phyloP scores from a whole-genome alignment of 1,284 basidiomycete species.

The Fomitopsis betulina region DNA sequence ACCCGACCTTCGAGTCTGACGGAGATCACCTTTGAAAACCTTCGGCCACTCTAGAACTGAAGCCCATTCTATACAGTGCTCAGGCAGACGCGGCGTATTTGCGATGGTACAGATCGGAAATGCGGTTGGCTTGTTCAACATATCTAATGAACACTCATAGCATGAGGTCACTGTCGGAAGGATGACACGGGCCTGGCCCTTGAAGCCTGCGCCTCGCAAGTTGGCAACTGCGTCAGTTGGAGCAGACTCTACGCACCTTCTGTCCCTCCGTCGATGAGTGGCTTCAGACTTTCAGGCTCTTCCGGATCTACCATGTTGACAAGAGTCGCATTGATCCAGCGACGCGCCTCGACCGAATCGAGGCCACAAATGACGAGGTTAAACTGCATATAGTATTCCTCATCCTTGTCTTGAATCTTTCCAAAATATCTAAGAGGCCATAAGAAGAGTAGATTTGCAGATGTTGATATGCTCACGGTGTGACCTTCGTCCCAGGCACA shows the following conservation, averaged over 20 bases:
- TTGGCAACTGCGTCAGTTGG: neutral
- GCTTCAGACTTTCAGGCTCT: constrained; percentile 90
- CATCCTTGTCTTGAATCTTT: constrained; percentile 97
- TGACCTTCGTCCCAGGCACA: constrained; percentile 91
- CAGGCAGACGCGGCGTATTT: constrained; percentile 95
- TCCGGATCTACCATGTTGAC: constrained; percentile 92
- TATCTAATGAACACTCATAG: constrained; percentile 98
- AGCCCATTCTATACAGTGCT: constrained; percentile 99
- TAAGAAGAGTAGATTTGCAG: constrained; percentile 13
- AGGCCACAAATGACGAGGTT: constrained; percentile 96
- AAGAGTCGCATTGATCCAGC: constrained; percentile 99
- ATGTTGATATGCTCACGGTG: constrained; percentile 60
- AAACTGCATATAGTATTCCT: constrained; percentile 97
- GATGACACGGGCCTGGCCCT: constrained; percentile 97
- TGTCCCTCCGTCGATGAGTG: constrained; percentile 98
- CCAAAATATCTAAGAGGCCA: constrained; percentile 72
- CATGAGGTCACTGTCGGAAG: constrained; percentile 94
- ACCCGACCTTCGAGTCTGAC: neutral
- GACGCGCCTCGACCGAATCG: constrained; percentile 94
- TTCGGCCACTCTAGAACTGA: constrained; percentile 98
- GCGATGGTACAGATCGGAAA: constrained; percentile 99
- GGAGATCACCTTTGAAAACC: constrained; percentile 70
- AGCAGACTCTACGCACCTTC: constrained; percentile 61
- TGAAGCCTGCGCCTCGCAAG: constrained; percentile 68
- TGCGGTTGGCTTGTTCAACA: constrained; percentile 95